Evolutionary conservation across 1,139 yeast species (phyloP).

Genomic region (Geotrichum candidum): DNA sequence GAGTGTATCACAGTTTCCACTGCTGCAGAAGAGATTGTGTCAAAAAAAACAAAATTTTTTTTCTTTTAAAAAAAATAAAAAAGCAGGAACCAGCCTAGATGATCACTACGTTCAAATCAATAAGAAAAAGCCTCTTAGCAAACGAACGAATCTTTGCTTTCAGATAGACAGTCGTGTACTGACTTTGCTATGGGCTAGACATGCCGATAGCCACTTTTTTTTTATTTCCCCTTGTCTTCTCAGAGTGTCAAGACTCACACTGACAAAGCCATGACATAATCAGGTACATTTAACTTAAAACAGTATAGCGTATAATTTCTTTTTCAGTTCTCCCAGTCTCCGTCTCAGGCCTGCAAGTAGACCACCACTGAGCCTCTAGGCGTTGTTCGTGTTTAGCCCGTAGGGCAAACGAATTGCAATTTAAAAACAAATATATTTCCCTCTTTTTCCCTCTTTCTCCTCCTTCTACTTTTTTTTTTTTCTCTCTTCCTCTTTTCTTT

Average conservation of each 20-base stretch:
- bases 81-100: too few relatives aligned
- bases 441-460: slow-evolving; percentile 1
- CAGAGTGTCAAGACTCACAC: background rate
- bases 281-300: background rate
- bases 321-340: background rate
- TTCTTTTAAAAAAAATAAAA: too few relatives aligned
- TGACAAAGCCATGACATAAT: background rate
- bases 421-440: background rate
- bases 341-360: background rate
- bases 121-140: background rate
- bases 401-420: background rate
- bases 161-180: background rate
- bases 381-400: background rate
- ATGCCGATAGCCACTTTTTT: background rate
- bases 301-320: background rate
- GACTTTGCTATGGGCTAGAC: background rate
- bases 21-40: too few relatives aligned
- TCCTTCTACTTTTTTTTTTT: slow-evolving; percentile 1
- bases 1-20: too few relatives aligned
- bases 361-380: too few relatives aligned
- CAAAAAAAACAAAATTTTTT: too few relatives aligned
- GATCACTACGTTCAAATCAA: background rate
- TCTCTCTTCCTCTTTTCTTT: background rate
- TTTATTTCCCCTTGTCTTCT: background rate
- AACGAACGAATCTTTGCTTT: background rate